Base-by-base conservation (phyloP, 2,329 filamentous ascomycete genomes). In the Fusarium coffeatum region DNA sequence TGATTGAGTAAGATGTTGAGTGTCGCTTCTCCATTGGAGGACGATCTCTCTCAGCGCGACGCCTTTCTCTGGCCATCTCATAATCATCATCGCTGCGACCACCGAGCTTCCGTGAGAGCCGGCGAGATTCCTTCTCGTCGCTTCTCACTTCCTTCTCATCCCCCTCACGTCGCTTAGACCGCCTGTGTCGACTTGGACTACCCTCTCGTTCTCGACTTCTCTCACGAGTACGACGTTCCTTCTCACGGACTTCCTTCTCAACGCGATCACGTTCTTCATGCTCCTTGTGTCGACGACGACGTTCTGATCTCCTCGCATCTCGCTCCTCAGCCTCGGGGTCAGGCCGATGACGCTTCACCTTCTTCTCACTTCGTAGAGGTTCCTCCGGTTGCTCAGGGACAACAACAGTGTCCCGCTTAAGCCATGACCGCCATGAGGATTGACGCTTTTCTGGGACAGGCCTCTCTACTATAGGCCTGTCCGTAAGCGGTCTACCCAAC, bases 361-460 rank as follows among this genome's bases (percentile, higher is more conserved):
- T 64, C 23, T 41, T 55, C 22, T 64, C 61, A 50, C 43, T 47
- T 32, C 59, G 59, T 34, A 64, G 51, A 34, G 61, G 34, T 20
- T 47, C 43, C 20, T 58, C 61, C 20, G 59, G 47, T n/a, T 55
- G 51, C 43, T 64, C 61, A 18, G 58, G 60, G 22, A 62, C 55
- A 32, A 50, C 40, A 40, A 34, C 30, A 27, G 57, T 64, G 32
- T 64, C 61, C 40, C 59, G 45, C 51, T 45, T 64, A 42, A 64
- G 61, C 61, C 61, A 64, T 50, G 54, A 40, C 46, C 61, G 59
- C 61, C 61, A 64, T 43, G 61, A 64, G 30, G 61, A 64, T 32
- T 58, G 59, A 64, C 61, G 61, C 59, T 64, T 64, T 55, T 64
- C 61, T 62, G 54, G 51, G 51, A 49, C 61, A 58, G 61, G 61